Conservation (phyloP, 176 grass and related monocot genomes). For the Chloris gayana region DNA sequence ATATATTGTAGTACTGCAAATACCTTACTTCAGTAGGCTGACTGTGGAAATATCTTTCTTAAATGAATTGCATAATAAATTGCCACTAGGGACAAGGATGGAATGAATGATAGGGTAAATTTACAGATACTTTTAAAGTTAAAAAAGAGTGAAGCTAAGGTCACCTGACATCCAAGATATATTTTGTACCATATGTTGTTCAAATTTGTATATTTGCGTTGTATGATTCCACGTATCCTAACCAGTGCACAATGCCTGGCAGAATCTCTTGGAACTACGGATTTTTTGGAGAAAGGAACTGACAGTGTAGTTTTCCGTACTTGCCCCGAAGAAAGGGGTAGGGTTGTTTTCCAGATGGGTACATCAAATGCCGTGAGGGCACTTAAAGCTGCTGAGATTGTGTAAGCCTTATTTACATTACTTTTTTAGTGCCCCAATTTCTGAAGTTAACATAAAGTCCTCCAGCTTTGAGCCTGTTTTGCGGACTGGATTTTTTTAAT, state of each 20-base stretch:
- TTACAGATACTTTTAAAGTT: neutral
- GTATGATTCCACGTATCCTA: slow-evolving; percentile 31
- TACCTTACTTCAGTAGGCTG: neutral
- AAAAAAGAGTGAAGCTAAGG: neutral
- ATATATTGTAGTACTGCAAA: neutral
- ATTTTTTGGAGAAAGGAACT: slow-evolving; percentile 94
- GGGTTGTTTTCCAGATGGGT: slow-evolving; percentile 95
- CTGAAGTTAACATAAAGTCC: slow-evolving; percentile 25
- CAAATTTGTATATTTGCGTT: slow-evolving; percentile 3
- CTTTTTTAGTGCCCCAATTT: neutral
- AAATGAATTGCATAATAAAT: slow-evolving; percentile 17
- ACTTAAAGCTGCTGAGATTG: slow-evolving; percentile 85
- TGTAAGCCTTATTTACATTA: slow-evolving; percentile 59
- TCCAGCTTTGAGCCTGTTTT: neutral
- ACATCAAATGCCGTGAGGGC: slow-evolving; percentile 89
- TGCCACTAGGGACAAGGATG: neutral
- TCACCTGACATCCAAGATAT: neutral
- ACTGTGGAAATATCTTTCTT: slow-evolving; percentile 17
- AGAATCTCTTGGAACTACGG: slow-evolving; percentile 85
- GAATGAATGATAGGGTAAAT: neutral
- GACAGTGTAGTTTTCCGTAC: slow-evolving; percentile 88
- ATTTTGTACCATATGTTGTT: slow-evolving; percentile 14
- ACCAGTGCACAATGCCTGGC: slow-evolving; percentile 31
- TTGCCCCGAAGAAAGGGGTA: slow-evolving; percentile 72
- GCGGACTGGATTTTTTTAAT: slow-evolving; percentile 11